A percentile compares a stretch with the other conserved stretches of the same genome.
phyloP scores from a whole-genome alignment of 352 stramenopile genomes.

The Phytopythium chamaehyphon region DNA sequence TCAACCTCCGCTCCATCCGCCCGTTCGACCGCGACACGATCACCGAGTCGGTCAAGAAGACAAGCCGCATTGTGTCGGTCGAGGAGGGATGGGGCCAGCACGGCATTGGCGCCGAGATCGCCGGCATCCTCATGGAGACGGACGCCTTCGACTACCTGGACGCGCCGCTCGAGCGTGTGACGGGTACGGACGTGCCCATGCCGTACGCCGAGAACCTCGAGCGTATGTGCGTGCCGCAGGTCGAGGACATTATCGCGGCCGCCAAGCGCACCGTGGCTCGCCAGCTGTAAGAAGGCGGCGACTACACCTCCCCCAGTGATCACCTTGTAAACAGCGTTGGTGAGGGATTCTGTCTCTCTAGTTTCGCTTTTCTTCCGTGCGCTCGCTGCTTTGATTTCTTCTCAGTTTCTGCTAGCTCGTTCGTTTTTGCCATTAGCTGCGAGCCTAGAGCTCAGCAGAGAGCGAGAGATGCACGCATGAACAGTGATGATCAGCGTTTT shows the following conservation, averaged over 20 bases:
- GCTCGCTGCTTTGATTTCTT: not conserved
- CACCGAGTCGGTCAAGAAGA: slow-evolving; percentile 98
- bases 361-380: not conserved
- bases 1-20: slow-evolving; percentile 91
- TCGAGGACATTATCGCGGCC: slow-evolving; percentile 93
- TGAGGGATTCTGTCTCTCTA: not conserved
- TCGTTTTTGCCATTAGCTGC: too few species aligned
- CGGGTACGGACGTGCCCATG: slow-evolving; percentile 98
- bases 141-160: slow-evolving; percentile 99
- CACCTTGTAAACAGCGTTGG: slow-evolving; percentile 4
- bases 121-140: slow-evolving; percentile 97
- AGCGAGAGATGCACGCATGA: too few species aligned
- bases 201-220: slow-evolving; percentile 98
- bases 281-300: slow-evolving; percentile 50
- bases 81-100: slow-evolving; percentile 97
- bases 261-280: slow-evolving; percentile 86
- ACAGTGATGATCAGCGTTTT: too few species aligned
- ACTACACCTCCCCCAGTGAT: not conserved
- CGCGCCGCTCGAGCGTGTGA: slow-evolving; percentile 96
- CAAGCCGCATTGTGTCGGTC: slow-evolving; percentile 95
- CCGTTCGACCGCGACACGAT: slow-evolving; percentile 97
- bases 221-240: slow-evolving; percentile 91
- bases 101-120: slow-evolving; percentile 97
- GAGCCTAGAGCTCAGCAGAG: too few species aligned
- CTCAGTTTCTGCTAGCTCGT: not conserved